Conservation (phyloP, 2,329 filamentous ascomycete genomes). For the Cordyceps cateniannulata region DNA sequence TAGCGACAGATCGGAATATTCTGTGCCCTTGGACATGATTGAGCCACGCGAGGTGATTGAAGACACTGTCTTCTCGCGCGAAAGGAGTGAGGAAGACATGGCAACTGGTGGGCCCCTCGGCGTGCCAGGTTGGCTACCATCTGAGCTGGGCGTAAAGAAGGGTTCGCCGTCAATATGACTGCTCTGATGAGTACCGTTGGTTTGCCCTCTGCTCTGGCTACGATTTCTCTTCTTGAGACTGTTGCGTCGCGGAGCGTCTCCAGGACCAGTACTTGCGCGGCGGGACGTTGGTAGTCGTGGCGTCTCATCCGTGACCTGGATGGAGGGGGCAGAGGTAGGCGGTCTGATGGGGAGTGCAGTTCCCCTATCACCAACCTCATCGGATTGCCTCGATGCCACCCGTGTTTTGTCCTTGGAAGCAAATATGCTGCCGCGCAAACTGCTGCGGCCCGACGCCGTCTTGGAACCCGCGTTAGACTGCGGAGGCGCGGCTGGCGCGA, state of each 20-base stretch:
- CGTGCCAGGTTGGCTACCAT: conserved; percentile 35
- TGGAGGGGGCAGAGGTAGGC: conserved; percentile 55
- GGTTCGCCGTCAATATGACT: conserved; percentile 44
- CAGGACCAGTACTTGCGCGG: conserved; percentile 21
- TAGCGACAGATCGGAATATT: conserved; percentile 32
- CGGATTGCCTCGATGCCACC: conserved; percentile 36
- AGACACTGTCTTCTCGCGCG: conserved; percentile 35
- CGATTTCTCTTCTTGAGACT: conserved; percentile 48
- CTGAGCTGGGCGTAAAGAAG: conserved; percentile 43
- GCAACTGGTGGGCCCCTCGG: conserved; percentile 36
- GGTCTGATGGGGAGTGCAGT: conserved; percentile 22
- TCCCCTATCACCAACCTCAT: conserved; percentile 32
- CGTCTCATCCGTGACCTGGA: conserved; percentile 68
- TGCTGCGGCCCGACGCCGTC: conserved; percentile 65
- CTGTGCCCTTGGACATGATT: conserved; percentile 32
- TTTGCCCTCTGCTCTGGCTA: conserved; percentile 41
- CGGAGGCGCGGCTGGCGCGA: conserved; percentile 38
- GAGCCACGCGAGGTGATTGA: conserved; percentile 42
- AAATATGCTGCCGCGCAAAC: conserved; percentile 71
- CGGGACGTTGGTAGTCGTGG: conserved; percentile 34
- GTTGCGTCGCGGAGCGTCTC: conserved; percentile 36
- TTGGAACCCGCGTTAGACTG: conserved; percentile 55
- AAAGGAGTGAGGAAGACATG: conserved; percentile 31
- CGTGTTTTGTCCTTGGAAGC: conserved; percentile 45
- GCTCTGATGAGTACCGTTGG: conserved; percentile 33